These are phyloP conservation scores for Setaria italica DNA, from an alignment of 202 grass and related monocot genomes.

Conservation along the genomic window DNA sequence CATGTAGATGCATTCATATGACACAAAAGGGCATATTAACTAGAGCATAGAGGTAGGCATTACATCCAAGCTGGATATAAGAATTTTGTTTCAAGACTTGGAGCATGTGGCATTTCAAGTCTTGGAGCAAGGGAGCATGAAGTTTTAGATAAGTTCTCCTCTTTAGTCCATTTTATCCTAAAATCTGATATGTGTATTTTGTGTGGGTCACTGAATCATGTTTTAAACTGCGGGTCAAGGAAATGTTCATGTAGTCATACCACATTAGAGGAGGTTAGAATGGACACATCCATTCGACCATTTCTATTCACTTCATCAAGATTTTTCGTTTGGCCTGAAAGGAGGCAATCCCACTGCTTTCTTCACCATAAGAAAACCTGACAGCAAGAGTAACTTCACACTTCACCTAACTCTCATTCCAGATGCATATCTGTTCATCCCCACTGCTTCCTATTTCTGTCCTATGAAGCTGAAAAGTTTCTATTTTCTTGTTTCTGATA, in stretches of 20 bases:
- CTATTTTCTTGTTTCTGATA: not conserved
- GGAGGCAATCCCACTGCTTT: not conserved
- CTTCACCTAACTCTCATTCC: not conserved
- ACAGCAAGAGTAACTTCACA: not conserved
- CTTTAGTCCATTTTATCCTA: not conserved
- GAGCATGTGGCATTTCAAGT: not conserved
- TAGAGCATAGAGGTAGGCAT: not conserved
- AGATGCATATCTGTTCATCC: not conserved
- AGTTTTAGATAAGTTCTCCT: not conserved
- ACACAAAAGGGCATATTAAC: not conserved
- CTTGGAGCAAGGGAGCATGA: not conserved
- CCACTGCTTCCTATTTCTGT: not conserved
- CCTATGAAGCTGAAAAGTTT: not conserved
- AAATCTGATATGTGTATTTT: not conserved
- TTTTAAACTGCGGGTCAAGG: not conserved
- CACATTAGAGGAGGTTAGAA: not conserved
- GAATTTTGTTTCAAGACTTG: not conserved
- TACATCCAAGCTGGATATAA: not conserved
- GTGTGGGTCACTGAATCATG: not conserved
- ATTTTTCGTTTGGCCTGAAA: not conserved
- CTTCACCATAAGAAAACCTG: too few relatives aligned
- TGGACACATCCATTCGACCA: not conserved
- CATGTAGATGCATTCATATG: not conserved
- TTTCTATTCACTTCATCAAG: not conserved
- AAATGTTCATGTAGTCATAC: not conserved